phyloP scores from a whole-genome alignment of 2,329 filamentous ascomycete genomes.

The Colletotrichum sidae region DNA sequence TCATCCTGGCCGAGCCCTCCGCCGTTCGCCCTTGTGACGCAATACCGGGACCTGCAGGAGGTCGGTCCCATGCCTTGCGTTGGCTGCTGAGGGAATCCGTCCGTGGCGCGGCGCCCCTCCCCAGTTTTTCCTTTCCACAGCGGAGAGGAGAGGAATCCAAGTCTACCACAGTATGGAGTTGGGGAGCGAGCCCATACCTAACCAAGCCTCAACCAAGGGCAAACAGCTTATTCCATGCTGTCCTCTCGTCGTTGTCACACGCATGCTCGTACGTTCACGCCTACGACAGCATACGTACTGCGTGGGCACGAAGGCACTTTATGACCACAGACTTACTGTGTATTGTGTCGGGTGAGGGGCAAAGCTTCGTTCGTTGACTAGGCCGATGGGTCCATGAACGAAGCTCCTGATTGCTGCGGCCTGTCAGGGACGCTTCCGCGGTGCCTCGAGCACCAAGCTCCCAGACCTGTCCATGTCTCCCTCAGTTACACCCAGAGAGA shows the following conservation, averaged over 20 bases:
- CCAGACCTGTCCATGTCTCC: slow-evolving; percentile 31
- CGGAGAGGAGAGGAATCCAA: slow-evolving; percentile 20
- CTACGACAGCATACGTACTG: too few relatives aligned
- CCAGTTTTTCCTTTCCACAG: slow-evolving; percentile 27
- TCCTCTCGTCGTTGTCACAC: neutral
- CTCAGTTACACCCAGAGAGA: slow-evolving; percentile 5
- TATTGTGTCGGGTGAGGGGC: slow-evolving; percentile 20
- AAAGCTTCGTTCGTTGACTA: slow-evolving; percentile 31
- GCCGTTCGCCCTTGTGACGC: slow-evolving; percentile 30
- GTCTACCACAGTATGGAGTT: neutral
- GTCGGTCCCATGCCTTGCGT: slow-evolving; percentile 30
- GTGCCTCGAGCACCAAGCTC: slow-evolving; percentile 32
- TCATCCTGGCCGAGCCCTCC: slow-evolving; percentile 25
- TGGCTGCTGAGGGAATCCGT: slow-evolving; percentile 34
- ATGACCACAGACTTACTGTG: slow-evolving; percentile 14
- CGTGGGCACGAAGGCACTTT: neutral
- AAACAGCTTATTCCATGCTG: neutral
- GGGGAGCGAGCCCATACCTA: neutral
- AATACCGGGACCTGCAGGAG: slow-evolving; percentile 36
- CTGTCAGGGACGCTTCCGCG: slow-evolving; percentile 33
- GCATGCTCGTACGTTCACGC: too few relatives aligned
- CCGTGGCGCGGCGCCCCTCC: slow-evolving; percentile 24
- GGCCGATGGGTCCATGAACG: slow-evolving; percentile 26
- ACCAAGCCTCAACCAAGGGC: neutral
- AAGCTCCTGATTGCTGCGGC: slow-evolving; percentile 37